Percentiles rank a stretch among this genome's conserved stretches.
Conservation (phyloP, 306 rosid species). For the Mucuna pruriens region DNA sequence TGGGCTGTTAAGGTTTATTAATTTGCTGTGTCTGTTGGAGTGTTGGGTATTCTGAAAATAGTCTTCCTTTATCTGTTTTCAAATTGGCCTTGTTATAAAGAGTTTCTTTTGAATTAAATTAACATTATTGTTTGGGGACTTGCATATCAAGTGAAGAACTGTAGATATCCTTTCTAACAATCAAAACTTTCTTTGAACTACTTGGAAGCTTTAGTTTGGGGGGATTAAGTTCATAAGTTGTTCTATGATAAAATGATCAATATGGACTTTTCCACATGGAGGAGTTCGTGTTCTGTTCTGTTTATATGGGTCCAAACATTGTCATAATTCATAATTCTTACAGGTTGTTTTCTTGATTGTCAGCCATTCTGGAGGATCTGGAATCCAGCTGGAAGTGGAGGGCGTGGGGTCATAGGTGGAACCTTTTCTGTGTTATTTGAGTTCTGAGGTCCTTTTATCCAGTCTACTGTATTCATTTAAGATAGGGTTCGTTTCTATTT, state of each 20-base stretch:
- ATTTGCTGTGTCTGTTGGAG: not conserved
- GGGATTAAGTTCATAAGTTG: not conserved
- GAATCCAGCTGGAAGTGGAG: conserved; percentile 98
- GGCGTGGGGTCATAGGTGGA: conserved; percentile 96
- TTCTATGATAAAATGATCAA: conserved; percentile 25
- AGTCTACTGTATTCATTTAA: conserved; percentile 16
- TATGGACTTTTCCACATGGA: conserved; percentile 3
- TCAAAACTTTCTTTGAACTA: conserved; percentile 27
- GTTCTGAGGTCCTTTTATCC: conserved; percentile 1
- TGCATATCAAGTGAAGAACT: not conserved
- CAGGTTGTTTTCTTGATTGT: conserved; percentile 36
- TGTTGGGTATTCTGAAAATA: not conserved
- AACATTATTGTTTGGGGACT: conserved; percentile 12
- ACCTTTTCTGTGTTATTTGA: conserved; percentile 35
- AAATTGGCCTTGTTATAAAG: not conserved
- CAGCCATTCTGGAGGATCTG: conserved; percentile 99
- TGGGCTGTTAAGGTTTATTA: not conserved
- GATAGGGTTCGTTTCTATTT: conserved; percentile 34
- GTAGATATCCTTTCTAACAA: not conserved
- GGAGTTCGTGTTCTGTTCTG: conserved; percentile 3
- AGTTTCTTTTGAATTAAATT: not conserved
- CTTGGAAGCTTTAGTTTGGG: not conserved
- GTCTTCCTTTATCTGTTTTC: not conserved
- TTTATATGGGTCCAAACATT: conserved; percentile 11
- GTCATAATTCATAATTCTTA: conserved; percentile 35